These are phyloP conservation scores for Apiospora kogelbergensis DNA, from an alignment of 2,329 filamentous ascomycete genomes.

Conservation along the genomic window DNA sequence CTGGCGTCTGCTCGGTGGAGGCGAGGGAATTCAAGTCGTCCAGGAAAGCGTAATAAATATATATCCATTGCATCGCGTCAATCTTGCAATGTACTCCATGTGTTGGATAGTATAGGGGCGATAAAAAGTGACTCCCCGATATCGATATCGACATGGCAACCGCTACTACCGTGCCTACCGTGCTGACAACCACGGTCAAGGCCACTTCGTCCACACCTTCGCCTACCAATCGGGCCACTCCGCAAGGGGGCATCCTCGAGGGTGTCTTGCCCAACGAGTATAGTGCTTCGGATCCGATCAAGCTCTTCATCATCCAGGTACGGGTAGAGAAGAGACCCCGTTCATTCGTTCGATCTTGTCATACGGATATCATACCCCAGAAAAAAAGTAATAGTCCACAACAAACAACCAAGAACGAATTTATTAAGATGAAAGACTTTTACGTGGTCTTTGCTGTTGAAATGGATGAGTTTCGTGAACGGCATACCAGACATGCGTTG, in stretches of 20 bases:
- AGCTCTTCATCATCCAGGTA: constrained; percentile 74
- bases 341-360: neutral
- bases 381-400: neutral
- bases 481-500: no score
- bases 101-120: neutral
- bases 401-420: neutral
- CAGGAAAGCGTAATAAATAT: neutral
- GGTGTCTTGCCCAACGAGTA: constrained; percentile 68
- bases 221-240: constrained; percentile 29
- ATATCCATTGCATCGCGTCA: neutral
- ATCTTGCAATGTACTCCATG: neutral
- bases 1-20: neutral
- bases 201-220: constrained; percentile 29
- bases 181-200: constrained; percentile 22
- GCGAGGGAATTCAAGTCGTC: neutral
- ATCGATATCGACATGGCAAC: constrained; percentile 7
- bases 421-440: neutral
- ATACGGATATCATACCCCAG: no score
- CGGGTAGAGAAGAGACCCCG: neutral
- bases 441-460: neutral
- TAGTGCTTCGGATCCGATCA: constrained; percentile 70
- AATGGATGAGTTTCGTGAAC: neutral
- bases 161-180: constrained; percentile 21
- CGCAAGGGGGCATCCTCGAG: constrained; percentile 66
- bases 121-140: neutral